Base-by-base conservation (phyloP, 208 protist genomes). In the Crithidia expoeki region DNA sequence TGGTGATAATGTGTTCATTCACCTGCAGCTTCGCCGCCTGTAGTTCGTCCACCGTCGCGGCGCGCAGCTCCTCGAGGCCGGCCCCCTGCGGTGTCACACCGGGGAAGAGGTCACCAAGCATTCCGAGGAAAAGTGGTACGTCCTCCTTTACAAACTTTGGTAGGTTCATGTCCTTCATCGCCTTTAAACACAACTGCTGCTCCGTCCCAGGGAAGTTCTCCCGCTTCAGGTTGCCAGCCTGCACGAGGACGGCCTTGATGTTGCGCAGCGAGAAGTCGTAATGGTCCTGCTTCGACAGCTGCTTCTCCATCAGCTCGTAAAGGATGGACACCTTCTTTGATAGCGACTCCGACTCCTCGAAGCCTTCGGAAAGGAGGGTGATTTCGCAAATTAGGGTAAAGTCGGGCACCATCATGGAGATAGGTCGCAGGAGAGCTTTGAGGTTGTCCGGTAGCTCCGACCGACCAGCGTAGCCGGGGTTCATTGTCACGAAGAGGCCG, bases 401-500 rank as follows among this genome's bases (percentile, higher is more conserved):
- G 84, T 99, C 98, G 9, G 98, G 98, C 67, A 97, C 93, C 94
- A 99, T 99, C 98, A 99, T 99, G 12, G 98, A 96, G 32, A 99
- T 97, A 40, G 98, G 98, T n/a, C 98, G 90, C 56, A 99, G 91
- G 40, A 99, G 80, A 11, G 95, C 94, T 80, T 99, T 99, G 21
- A 99, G 87, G 86, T 99, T 99, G 79, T 99, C 98, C 7, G 98
- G 98, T 38, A 99, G 87, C 82, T 99, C 97, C 7, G 97, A 98
- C 47, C 98, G 95, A 23, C 98, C 98, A 17, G 98, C 98, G 86
- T 99, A 99, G 57, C 98, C 96, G 49, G 98, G 98, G 81, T 99
- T 99, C 98, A 99, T 99, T 19, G 98, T 99, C 12, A 99, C 97
- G 80, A 99, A 99, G 38, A 99, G 93, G 70, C 97, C 98, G 82